A percentile compares a stretch with the other conserved stretches of the same genome.
phyloP scores from a whole-genome alignment of 495 filamentous ascomycete species.

The Penicillium paxilli region DNA sequence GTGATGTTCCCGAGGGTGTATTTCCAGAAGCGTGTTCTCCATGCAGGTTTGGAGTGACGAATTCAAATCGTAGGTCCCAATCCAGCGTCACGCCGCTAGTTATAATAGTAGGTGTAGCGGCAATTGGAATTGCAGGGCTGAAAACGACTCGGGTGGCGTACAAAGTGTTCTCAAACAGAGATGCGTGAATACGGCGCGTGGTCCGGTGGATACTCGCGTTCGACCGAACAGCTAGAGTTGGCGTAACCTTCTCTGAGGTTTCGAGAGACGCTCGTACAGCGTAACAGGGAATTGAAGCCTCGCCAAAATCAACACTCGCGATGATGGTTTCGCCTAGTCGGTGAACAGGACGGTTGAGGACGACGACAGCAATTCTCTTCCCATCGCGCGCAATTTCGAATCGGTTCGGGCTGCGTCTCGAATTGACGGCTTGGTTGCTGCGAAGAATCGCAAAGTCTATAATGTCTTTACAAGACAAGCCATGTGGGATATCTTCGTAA shows the following conservation, averaged over 20 bases:
- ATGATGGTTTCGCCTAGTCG: constrained; percentile 84
- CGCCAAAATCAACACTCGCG: constrained; percentile 76
- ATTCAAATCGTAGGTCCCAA: constrained; percentile 88
- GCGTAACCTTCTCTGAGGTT: constrained; percentile 74
- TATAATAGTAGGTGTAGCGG: constrained; percentile 82
- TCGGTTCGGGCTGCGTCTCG: constrained; percentile 71
- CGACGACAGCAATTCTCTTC: constrained; percentile 79
- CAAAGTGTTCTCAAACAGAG: constrained; percentile 74
- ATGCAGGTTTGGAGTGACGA: constrained; percentile 64
- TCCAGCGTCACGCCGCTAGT: constrained; percentile 82
- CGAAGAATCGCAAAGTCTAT: constrained; percentile 88
- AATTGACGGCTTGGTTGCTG: constrained; percentile 62
- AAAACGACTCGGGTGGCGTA: constrained; percentile 79
- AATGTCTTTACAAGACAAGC: constrained; percentile 70
- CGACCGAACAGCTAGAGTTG: constrained; percentile 78
- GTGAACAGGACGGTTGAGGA: constrained; percentile 87
- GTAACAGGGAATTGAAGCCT: constrained; percentile 73
- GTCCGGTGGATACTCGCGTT: constrained; percentile 80
- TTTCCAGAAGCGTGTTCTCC: constrained; percentile 21
- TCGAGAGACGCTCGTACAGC: constrained; percentile 76
- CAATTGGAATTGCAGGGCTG: constrained; percentile 73
- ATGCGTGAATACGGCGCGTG: constrained; percentile 76
- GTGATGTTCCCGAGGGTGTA: constrained; percentile 34
- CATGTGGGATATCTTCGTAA: constrained; percentile 38
- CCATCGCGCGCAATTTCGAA: constrained; percentile 95